These are phyloP conservation scores for Phytopythium kandeliae DNA, from an alignment of 352 stramenopile species.

Conservation along the genomic window DNA sequence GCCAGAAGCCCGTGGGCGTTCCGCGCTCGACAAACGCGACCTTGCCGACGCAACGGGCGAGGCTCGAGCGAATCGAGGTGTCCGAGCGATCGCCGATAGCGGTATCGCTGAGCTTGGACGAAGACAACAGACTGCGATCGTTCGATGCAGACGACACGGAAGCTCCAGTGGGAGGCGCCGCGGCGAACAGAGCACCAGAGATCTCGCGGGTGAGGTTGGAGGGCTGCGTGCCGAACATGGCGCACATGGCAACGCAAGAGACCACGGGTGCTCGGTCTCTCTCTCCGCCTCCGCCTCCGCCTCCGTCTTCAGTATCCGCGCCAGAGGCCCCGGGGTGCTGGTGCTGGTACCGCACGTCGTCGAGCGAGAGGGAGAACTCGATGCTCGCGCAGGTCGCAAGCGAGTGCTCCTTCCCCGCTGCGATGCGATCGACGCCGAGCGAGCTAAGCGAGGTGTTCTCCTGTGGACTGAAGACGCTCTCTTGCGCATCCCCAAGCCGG, in stretches of 20 bases:
- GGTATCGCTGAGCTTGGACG: constrained; percentile 21
- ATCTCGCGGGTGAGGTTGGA: constrained; percentile 32
- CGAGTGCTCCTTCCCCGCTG: constrained; percentile 51
- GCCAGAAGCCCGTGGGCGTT: constrained; percentile 47
- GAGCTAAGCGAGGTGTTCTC: constrained; percentile 37
- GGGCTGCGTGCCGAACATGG: constrained; percentile 44
- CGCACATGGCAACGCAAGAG: constrained; percentile 29
- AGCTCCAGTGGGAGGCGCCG: constrained; percentile 1
- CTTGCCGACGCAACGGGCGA: constrained; percentile 35
- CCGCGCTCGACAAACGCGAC: constrained; percentile 54
- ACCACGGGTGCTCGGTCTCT: constrained; percentile 19
- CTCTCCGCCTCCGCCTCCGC: too few relatives aligned
- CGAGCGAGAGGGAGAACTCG: constrained; percentile 36
- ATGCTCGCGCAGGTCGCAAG: constrained; percentile 44
- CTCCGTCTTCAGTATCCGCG: constrained; percentile 5
- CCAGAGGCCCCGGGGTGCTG: constrained; percentile 3
- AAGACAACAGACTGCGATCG: constrained; percentile 3
- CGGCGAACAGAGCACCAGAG: constrained; percentile 24
- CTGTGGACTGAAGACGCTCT: constrained; percentile 45
- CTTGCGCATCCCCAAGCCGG: constrained; percentile 33
- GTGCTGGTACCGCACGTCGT: constrained; percentile 24
- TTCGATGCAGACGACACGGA: background rate
- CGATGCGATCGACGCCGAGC: constrained; percentile 41
- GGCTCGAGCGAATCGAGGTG: constrained; percentile 33
- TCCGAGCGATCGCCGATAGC: constrained; percentile 43